Evolutionary conservation across 116 monocot genomes (phyloP).

Genomic region (Iris pallida): DNA sequence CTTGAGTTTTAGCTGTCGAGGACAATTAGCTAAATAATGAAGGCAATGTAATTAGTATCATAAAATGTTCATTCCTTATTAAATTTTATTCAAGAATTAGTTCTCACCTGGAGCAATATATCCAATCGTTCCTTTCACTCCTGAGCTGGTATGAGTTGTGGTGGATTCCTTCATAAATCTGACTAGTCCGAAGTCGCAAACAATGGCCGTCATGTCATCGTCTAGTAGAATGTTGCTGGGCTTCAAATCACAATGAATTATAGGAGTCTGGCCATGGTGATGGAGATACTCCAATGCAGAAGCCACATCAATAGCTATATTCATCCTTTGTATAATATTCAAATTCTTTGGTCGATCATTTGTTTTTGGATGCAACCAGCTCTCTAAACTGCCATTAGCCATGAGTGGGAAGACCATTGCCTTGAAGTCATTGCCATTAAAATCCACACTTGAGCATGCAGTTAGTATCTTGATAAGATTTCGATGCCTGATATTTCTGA

Average conservation of each 20-base stretch:
- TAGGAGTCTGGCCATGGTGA: background rate
- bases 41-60: too few relatives aligned
- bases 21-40: too few relatives aligned
- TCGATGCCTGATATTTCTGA: background rate
- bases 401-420: slow-evolving; percentile 12
- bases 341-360: background rate
- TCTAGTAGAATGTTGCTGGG: slow-evolving; percentile 28
- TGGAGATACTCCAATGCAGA: slow-evolving; percentile 27
- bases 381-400: too few relatives aligned
- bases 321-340: slow-evolving; percentile 13
- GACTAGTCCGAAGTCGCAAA: slow-evolving; percentile 19
- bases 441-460: slow-evolving; percentile 1
- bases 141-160: background rate
- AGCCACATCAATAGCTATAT: slow-evolving; percentile 23
- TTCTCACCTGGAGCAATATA: slow-evolving; percentile 20
- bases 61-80: too few relatives aligned
- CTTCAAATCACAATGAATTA: slow-evolving; percentile 28
- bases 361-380: slow-evolving; percentile 4
- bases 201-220: slow-evolving; percentile 15
- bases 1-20: too few relatives aligned
- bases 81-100: too few relatives aligned
- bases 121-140: slow-evolving; percentile 22
- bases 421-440: slow-evolving; percentile 4
- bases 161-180: slow-evolving; percentile 3
- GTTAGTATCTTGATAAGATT: slow-evolving; percentile 4